Conservation (phyloP, 2,329 filamentous ascomycete species). For the Sporothrix schenckii region DNA sequence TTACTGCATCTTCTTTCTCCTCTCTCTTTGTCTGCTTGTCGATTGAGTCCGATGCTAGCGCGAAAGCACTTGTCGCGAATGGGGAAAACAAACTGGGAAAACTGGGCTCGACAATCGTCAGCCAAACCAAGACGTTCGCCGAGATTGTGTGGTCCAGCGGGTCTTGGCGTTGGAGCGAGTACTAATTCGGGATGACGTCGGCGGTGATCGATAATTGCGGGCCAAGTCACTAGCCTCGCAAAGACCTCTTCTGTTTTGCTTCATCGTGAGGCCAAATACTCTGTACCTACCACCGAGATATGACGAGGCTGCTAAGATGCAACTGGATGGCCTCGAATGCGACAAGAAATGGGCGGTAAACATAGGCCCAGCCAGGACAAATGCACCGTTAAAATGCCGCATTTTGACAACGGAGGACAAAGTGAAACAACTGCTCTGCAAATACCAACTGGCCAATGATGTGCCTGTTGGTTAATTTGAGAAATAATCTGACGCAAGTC, state of each 20-base stretch:
- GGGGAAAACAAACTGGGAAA: slow-evolving; percentile 8
- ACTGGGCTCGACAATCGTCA: neutral
- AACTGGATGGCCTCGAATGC: neutral
- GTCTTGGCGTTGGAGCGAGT: slow-evolving; percentile 28
- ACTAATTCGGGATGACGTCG: slow-evolving; percentile 34
- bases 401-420: no score
- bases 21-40: slow-evolving; percentile 9
- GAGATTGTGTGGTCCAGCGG: slow-evolving; percentile 23
- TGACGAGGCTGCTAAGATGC: neutral
- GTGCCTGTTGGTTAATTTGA: neutral
- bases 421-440: neutral
- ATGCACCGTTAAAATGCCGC: neutral
- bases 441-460: neutral
- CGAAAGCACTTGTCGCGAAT: slow-evolving; percentile 1
- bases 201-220: slow-evolving; percentile 24
- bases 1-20: neutral
- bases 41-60: slow-evolving; percentile 23
- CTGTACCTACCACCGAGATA: neutral
- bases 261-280: neutral
- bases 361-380: neutral
- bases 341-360: neutral
- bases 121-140: slow-evolving; percentile 16
- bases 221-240: neutral
- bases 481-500: neutral
- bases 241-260: neutral